Evolutionary conservation across 2,329 filamentous ascomycete genomes (phyloP).

Genomic region (Exophiala phaeomuriformis): DNA sequence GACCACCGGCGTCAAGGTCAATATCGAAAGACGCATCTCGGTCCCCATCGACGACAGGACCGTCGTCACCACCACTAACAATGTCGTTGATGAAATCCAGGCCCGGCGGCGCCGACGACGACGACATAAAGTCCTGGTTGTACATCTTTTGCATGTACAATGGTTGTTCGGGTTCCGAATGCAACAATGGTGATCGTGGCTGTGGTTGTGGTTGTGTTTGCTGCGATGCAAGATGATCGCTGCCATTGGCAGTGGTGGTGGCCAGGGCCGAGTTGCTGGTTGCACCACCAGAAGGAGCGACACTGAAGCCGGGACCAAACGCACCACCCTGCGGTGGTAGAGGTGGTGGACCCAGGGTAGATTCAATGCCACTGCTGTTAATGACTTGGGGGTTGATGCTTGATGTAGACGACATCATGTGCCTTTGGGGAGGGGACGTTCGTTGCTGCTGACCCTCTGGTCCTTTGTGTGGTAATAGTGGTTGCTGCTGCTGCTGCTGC

Average conservation of each 20-base stretch:
- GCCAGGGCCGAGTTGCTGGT: no score
- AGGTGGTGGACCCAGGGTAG: no score
- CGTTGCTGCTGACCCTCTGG: conserved; percentile 3
- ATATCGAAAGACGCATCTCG: neutral
- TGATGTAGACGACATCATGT: conserved; percentile 12
- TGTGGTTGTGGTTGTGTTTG: neutral
- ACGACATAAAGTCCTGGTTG: conserved; percentile 27
- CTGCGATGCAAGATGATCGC: no score
- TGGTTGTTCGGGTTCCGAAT: conserved; percentile 12
- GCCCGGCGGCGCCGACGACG: conserved; percentile 24
- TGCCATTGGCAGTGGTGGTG: no score
- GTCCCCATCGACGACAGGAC: no score
- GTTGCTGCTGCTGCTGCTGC: conserved; percentile 5
- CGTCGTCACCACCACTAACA: conserved; percentile 22
- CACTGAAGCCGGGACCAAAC: no score
- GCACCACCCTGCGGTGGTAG: neutral
- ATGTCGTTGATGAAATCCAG: conserved; percentile 27
- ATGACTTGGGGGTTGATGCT: conserved; percentile 20
- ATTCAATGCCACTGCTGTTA: conserved; percentile 11
- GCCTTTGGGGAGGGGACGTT: conserved; percentile 3
- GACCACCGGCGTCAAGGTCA: conserved; percentile 31
- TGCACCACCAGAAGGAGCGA: no score
- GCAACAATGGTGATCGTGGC: neutral
- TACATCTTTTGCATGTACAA: conserved; percentile 25
- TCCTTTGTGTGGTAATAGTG: conserved; percentile 5